phyloP scores from a whole-genome alignment of 176 grass and related monocot species.

The Rhynchospora pubera region DNA sequence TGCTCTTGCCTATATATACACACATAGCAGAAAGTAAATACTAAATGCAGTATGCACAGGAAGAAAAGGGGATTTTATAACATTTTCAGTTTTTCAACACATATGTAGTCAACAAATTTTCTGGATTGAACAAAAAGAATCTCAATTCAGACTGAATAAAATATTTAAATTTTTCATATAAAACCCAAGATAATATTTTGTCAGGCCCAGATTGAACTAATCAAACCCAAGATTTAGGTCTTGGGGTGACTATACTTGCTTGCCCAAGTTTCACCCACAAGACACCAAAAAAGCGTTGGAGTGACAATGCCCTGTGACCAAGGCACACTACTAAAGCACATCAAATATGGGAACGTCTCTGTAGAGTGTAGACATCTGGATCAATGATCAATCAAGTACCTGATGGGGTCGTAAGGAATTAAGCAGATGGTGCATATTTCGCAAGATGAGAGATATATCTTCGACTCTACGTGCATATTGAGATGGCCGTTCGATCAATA shows the following conservation, averaged over 20 bases:
- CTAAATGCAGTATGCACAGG: background rate
- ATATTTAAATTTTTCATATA: background rate
- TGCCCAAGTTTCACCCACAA: background rate
- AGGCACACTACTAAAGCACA: background rate
- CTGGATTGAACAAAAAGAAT: background rate
- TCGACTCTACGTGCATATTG: conserved; percentile 88
- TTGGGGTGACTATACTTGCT: background rate
- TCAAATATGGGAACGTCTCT: background rate
- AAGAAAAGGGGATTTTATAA: background rate
- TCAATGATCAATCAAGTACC: conserved; percentile 24
- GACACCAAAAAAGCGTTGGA: background rate
- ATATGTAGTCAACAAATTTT: background rate
- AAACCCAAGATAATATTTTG: background rate
- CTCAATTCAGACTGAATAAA: background rate
- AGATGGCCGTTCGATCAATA: conserved; percentile 84
- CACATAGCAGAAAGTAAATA: conserved; percentile 1
- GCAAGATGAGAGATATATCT: conserved; percentile 88
- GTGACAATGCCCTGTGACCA: background rate
- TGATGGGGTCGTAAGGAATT: conserved; percentile 87
- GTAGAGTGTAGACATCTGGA: background rate
- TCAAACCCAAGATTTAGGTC: background rate
- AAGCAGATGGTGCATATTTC: conserved; percentile 80
- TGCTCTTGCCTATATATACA: conserved; percentile 62
- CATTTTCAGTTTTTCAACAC: background rate
- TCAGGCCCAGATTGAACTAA: background rate